Base-by-base conservation (phyloP, 179 eudicot genomes). In the Dionaea muscipula region DNA sequence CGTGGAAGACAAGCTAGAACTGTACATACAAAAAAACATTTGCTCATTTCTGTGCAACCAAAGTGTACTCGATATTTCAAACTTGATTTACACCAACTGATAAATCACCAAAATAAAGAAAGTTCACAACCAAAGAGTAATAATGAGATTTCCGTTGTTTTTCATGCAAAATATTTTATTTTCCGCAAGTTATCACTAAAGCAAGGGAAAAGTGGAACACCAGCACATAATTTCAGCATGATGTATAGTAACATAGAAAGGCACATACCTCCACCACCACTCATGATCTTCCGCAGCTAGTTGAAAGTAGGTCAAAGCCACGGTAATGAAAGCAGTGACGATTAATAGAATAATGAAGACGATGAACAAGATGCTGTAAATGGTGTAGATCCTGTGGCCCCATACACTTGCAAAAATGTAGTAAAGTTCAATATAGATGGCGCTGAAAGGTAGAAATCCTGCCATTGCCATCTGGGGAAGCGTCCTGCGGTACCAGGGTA, bases 391-490 rank as follows among this genome's bases (percentile, higher is more conserved):
- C 51, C 27, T 46, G 51, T 46, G 51, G 15, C 51, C 51, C 51
- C 51, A 46, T 0, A 46, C 17, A 23, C 51, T 46, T 25, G 51
- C 51, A 46, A 46, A 46, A 9, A 46, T 46, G 26, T 46, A 46
- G 51, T 46, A 46, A 16, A 46, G 51, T 26, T 46, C 51, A 23
- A 46, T 46, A 19, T 46, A 46, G 24, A 46, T 46, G 26, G 51
- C 51, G 15, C 51, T 46, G 51, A 46, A 46, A 19, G 51, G 51
- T 14, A 46, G 26, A 46, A 46, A 46, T 3, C 51, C 51, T 20
- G 51, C 51, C 51, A 46, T 46, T 46, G 51, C 51, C 51, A 46
- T 46, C 51, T 46, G 51, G 9, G 26, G 51, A n/a, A 46, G 17
- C 12, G 51, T 23, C 22, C 51, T 23, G 1, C 51, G 51, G 27